Base-by-base conservation (phyloP, 192 early-diverging fungal species). In the Podila epigama region DNA sequence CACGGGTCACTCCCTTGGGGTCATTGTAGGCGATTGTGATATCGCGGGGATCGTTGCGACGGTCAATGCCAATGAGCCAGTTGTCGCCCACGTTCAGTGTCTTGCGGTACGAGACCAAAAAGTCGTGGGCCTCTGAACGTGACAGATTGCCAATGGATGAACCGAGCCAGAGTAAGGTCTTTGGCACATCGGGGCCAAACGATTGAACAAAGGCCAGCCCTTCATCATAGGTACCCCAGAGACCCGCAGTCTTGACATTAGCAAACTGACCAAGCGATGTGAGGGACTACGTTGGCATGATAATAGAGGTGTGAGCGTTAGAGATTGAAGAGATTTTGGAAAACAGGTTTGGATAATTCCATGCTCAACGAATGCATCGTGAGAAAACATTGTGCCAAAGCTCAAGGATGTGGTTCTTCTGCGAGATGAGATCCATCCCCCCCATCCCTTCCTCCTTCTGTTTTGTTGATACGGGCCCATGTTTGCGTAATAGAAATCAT, bases 211-310 rank as follows among this genome's bases (percentile, higher is more conserved):
- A 94, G 3, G 64, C 70, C 36, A 97, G 77, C 0, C 91, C 91
- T 68, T 96, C 91, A 28, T 97, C 92, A 67, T 98, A 98, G 7
- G 92, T 95, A 33, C 96, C 95, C 60, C 91, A 88, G 20, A 98
- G 81, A 7, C 95, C 96, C 15, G 89, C 75, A 41, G 94, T 87
- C 27, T 88, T 77, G 60, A 96, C 82, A 66, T 91, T 87, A 18
- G 80, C 62, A 70, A 90, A 96, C 1, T 73, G 55, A 7, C 90
- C 90, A 4, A 98, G 68, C 3, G 85, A 85, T 5, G 69, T 81
- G 52, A 98, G 81, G 5, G 93, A 93, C 42, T 86, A n/a, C n/a
- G n/a, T n/a, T n/a, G n/a, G n/a, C n/a, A n/a, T n/a, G n/a, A n/a
- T n/a, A n/a, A n/a, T n/a, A n/a, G n/a, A n/a, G n/a, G n/a, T n/a